Base-by-base conservation (phyloP, 768 basidiomycete genomes). In the Russula griseocarnosa region DNA sequence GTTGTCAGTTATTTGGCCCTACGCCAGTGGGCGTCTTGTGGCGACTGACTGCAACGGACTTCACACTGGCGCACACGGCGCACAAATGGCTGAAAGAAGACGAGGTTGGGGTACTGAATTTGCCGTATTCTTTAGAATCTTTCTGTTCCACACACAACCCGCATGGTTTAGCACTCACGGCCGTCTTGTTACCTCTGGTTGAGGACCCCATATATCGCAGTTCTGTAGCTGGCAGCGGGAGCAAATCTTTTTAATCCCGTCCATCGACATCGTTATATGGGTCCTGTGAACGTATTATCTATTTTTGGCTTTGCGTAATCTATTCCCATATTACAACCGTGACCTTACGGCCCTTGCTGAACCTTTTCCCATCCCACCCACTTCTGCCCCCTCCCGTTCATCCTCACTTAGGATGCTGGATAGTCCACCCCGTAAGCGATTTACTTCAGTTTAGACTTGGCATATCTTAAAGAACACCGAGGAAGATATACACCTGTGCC, bases 151-250 rank as follows among this genome's bases (percentile, higher is more conserved):
- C n/a, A 18, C n/a, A 24, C 13, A 38, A 4, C 13, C 30, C 50
- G 38, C n/a, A 32, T 32, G 11, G n/a, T 11, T 10, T 30, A 9
- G 86, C 71, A 71, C 87, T 90, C 38, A 79, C 77, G 32, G 85
- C 77, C 11, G 90, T 93, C 69, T 86, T 85, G 70, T 93, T 82
- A 71, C 93, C 93, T 58, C 92, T 81, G 26, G 92, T 90, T 1
- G 92, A 90, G 70, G 96, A 96, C 0, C 9, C 44, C 9, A 22
- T 22, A n/a, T 5, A n/a, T 46, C 44, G 44, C 40, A 46, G 9
- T 22, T 46, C 44, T 8, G 16, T n/a, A 9, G 42, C 42, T 8
- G 9, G 32, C 32, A 32, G 32, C 32, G 32, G n/a, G 8, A 32
- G 32, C 8, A 9, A 32, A 32, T 32, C n/a, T n/a, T n/a, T 32